Evolutionary conservation across 2,329 filamentous ascomycete genomes (phyloP), one percentile per base, ranked within the genome.

Genomic region (Capronia coronata): DNA sequence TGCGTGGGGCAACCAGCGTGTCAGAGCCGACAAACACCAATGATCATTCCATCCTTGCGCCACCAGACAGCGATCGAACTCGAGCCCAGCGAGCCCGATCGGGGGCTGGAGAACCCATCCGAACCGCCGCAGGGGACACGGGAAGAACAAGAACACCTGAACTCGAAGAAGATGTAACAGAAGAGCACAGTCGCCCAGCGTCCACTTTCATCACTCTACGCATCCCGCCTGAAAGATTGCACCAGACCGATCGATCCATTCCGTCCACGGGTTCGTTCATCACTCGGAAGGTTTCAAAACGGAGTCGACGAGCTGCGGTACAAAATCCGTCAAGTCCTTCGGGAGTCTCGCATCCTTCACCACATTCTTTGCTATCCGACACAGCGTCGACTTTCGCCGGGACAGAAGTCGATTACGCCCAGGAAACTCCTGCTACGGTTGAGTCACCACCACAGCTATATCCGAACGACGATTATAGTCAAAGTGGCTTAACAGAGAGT

Each of bases 331-430:
- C 13, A 7, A 23, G 19, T 14, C 38, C 38, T 25, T 14, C 38
- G n/a, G 44, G 13, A 32, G 46, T 19, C 21, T 48, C 38, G n/a
- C 13, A 18, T 10, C 16, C 25, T n/a, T 43, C 46, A 34, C 30
- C 30, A 37, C 40, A 39, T 8, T 43, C 40, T 29, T 35, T 49
- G 40, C 10, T 47, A 21, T 32, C 27, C 14, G 30, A 8, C 16
- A 14, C 32, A 35, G n/a, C 29, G 13, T 38, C 46, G 5, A 42
- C 18, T 7, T 21, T 23, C 19, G 29, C 34, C 11, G 13, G 18
- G 34, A 6, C 13, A 9, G 18, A 23, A 10, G 11, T 6, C 10
- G 32, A 39, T 11, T 38, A 14, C 8, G 18, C 8, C 11, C 32
- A 39, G 16, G 10, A 3, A 16, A 46, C 43, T 46, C 32, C 43